phyloP scores from a whole-genome alignment of 768 basidiomycete species.

The Amyloporia xantha region DNA sequence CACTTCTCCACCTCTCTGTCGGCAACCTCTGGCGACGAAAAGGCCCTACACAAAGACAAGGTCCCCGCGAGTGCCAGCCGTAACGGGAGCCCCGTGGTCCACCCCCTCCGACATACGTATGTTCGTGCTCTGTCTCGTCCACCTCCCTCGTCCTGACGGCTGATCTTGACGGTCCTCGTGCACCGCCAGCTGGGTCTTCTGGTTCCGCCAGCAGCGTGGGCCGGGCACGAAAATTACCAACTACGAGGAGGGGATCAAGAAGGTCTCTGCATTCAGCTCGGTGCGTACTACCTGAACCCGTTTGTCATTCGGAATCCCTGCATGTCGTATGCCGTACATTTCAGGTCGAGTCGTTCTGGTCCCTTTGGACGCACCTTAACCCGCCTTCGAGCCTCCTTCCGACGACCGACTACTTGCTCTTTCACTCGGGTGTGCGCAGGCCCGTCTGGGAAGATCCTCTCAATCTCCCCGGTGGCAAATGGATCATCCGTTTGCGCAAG shows the following conservation, averaged over 20 bases:
- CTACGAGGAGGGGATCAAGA: constrained; percentile 94
- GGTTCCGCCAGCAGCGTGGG: constrained; percentile 86
- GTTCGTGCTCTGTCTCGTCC: constrained; percentile 44
- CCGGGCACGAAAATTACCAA: constrained; percentile 86
- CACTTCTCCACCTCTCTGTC: constrained; percentile 65
- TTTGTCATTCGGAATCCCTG: not conserved
- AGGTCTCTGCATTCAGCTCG: constrained; percentile 84
- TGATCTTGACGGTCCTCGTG: not conserved
- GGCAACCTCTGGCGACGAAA: constrained; percentile 36
- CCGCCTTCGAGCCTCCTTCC: constrained; percentile 79
- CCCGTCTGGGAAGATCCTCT: constrained; percentile 97
- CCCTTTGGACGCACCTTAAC: constrained; percentile 85
- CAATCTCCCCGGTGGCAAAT: constrained; percentile 85
- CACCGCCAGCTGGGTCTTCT: constrained; percentile 72
- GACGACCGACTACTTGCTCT: constrained; percentile 92
- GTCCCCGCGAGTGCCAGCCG: constrained; percentile 28
- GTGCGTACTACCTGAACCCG: constrained; percentile 43
- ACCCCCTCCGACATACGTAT: constrained; percentile 85
- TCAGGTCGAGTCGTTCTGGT: constrained; percentile 94
- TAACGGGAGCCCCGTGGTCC: constrained; percentile 40
- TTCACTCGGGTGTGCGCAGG: constrained; percentile 76
- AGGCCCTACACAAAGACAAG: constrained; percentile 37
- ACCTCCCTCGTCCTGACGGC: constrained; percentile 14
- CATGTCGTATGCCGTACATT: not conserved
- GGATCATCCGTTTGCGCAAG: constrained; percentile 90